Conservation (phyloP, 805 yeast species). For the Kodamaea nitidulidarum region DNA sequence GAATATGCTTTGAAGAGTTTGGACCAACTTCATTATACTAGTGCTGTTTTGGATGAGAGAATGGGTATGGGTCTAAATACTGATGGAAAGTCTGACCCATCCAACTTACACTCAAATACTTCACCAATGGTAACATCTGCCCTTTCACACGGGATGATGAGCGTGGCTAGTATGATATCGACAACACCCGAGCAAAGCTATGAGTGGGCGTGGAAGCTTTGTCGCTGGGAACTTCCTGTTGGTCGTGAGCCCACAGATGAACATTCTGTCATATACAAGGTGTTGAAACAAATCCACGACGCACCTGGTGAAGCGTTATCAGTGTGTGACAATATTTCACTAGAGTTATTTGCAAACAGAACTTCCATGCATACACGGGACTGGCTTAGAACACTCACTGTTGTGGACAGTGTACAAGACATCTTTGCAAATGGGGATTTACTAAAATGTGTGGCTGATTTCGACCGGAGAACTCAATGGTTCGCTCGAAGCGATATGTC, state of each 20-base stretch:
- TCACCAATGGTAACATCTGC: conserved; percentile 24
- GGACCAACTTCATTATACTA: conserved; percentile 48
- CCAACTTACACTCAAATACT: neutral
- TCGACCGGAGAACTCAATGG: conserved; percentile 31
- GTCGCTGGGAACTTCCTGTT: conserved; percentile 69
- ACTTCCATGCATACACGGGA: neutral
- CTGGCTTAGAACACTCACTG: conserved; percentile 2
- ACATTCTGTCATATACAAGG: conserved; percentile 48
- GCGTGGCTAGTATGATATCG: conserved; percentile 48
- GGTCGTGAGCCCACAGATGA: conserved; percentile 34
- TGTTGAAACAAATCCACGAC: conserved; percentile 47
- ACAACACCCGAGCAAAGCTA: conserved; percentile 29
- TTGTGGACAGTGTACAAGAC: neutral
- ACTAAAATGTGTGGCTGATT: conserved; percentile 9
- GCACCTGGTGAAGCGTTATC: conserved; percentile 15
- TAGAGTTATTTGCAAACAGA: conserved; percentile 16
- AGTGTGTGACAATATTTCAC: conserved; percentile 19
- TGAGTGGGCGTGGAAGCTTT: conserved; percentile 73
- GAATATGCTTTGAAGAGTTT: conserved; percentile 44
- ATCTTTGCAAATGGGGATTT: neutral
- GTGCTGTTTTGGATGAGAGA: conserved; percentile 53
- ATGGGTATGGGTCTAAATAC: conserved; percentile 6
- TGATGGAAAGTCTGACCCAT: neutral
- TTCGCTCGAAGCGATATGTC: conserved; percentile 29
- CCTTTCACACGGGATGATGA: conserved; percentile 50